Evolutionary conservation across 208 protist genomes (phyloP).

Genomic region (Angomonas deanei): DNA sequence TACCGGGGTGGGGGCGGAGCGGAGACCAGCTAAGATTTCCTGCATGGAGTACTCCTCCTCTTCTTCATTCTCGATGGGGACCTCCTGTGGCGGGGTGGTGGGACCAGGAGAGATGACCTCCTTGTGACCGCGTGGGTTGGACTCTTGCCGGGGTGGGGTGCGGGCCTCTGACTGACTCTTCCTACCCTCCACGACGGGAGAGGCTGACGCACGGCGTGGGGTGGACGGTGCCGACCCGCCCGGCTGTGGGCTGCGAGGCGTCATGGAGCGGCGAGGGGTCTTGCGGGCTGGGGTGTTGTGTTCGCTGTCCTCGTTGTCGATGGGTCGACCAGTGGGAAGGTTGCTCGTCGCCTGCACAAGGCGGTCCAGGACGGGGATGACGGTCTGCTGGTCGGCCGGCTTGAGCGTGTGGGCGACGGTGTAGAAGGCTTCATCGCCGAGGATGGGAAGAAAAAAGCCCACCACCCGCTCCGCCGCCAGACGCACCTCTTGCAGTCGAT

Average conservation of each 20-base stretch:
- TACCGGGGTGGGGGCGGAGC: conserved; percentile 42
- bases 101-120: neutral
- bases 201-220: neutral
- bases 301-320: neutral
- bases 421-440: conserved; percentile 59
- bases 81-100: conserved; percentile 12
- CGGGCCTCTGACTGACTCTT: no score
- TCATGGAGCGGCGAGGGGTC: neutral
- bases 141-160: neutral
- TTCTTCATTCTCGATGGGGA: conserved; percentile 5
- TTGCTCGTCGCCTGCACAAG: conserved; percentile 32
- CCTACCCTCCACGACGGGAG: no score
- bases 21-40: conserved; percentile 71
- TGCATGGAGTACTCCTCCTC: conserved; percentile 64
- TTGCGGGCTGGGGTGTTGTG: neutral
- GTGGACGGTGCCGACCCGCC: neutral
- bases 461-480: conserved; percentile 68
- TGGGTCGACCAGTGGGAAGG: neutral
- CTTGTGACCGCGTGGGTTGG: neutral
- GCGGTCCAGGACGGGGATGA: conserved; percentile 63
- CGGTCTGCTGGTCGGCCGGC: conserved; percentile 71
- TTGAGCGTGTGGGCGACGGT: conserved; percentile 54
- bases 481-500: conserved; percentile 79
- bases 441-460: conserved; percentile 49
- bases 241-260: neutral